Evolutionary conservation across 2,329 filamentous ascomycete genomes (phyloP).

Genomic region (Apiospora koreana): DNA sequence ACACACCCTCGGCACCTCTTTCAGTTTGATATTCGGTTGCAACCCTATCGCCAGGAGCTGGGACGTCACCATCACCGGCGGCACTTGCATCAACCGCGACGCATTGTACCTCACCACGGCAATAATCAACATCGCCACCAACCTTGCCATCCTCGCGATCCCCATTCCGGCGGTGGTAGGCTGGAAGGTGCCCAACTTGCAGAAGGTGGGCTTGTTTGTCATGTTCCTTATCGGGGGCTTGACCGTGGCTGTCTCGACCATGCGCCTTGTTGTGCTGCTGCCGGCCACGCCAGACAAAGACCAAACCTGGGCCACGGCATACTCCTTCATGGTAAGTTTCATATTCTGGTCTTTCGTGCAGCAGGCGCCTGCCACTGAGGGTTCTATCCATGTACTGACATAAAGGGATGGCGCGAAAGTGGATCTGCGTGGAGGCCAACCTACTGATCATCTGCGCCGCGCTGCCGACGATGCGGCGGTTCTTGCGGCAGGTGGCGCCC

Average conservation of each 20-base stretch:
- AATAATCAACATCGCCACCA: constrained; percentile 41
- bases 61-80: constrained; percentile 19
- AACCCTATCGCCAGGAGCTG: constrained; percentile 23
- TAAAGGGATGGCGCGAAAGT: background rate
- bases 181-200: constrained; percentile 39
- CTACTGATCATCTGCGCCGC: constrained; percentile 31
- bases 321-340: background rate
- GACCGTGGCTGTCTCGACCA: constrained; percentile 13
- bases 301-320: background rate
- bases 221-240: constrained; percentile 43
- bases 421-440: constrained; percentile 29
- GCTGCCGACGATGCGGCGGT: constrained; percentile 28
- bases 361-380: background rate
- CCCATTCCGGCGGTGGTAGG: constrained; percentile 40
- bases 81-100: constrained; percentile 40
- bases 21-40: constrained; percentile 25
- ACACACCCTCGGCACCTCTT: background rate
- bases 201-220: constrained; percentile 38
- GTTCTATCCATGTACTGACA: background rate
- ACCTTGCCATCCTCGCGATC: constrained; percentile 39
- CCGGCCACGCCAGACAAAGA: background rate
- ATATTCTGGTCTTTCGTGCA: background rate
- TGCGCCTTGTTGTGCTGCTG: constrained; percentile 9
- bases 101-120: constrained; percentile 43
- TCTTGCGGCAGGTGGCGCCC: constrained; percentile 26